A percentile compares a stretch with the other conserved stretches of the same genome.
phyloP scores from a whole-genome alignment of 1,284 basidiomycete genomes.

The Ceratobasidium papillatum region DNA sequence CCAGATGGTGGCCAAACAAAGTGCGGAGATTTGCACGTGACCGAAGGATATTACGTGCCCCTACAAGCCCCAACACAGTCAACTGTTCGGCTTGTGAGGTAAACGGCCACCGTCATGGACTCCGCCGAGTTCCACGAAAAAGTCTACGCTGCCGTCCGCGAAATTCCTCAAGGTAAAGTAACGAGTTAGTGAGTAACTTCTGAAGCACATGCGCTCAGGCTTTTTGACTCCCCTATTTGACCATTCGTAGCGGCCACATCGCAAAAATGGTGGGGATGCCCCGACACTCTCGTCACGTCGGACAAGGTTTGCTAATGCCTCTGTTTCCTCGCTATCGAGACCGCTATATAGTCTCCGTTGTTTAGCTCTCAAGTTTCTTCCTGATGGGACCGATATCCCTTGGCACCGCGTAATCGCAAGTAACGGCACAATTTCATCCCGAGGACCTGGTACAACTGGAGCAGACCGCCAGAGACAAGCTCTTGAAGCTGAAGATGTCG shows the following conservation, averaged over 20 bases:
- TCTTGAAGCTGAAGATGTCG: constrained; percentile 75
- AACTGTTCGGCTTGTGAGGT: constrained; percentile 16
- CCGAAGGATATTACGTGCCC: constrained; percentile 9
- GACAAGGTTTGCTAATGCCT: constrained; percentile 67
- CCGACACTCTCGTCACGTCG: constrained; percentile 81
- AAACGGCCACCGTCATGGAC: constrained; percentile 55
- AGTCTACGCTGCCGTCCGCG: constrained; percentile 74
- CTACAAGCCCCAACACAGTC: constrained; percentile 35
- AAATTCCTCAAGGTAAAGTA: constrained; percentile 68
- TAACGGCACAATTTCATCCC: constrained; percentile 76
- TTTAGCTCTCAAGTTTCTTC: constrained; percentile 73
- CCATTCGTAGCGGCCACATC: constrained; percentile 67
- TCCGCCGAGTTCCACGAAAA: constrained; percentile 72
- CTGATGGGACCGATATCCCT: constrained; percentile 65
- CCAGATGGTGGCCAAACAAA: background rate
- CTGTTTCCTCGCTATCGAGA: background rate
- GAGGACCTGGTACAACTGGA: constrained; percentile 76
- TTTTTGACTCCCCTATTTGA: background rate
- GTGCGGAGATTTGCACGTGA: constrained; percentile 11
- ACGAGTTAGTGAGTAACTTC: constrained; percentile 62
- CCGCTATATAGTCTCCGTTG: background rate
- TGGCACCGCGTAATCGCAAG: constrained; percentile 78
- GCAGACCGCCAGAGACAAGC: constrained; percentile 71
- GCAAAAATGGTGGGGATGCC: constrained; percentile 87
- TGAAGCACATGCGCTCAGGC: background rate